Base-by-base conservation (phyloP, 73 alveolate species). In the Urostyla sp. region DNA sequence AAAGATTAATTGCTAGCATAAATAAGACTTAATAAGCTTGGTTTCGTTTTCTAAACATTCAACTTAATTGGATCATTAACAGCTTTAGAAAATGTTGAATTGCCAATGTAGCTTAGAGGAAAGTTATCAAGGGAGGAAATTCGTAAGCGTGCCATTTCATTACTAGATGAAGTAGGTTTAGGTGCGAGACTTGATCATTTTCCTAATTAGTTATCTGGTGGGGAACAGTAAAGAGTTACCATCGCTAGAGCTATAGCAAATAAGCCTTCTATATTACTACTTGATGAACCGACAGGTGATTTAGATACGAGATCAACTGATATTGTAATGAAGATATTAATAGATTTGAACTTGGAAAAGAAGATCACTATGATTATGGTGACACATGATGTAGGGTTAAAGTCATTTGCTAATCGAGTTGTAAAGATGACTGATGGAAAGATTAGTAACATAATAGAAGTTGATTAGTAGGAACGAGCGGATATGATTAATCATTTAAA, bases 281-380 rank as follows among this genome's bases (percentile, higher is more conserved):
- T 96, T 40, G 99, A 96, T 91, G 99, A 96, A 74, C 99, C 99
- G 1, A 96, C 99, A 27, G 99, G 99, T 38, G 99, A 96, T 91
- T 78, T 96, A 24, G 99, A 96, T 87, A 96, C 99, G 15, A 85
- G 94, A 45, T 90, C 90, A 73, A 92, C 99, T 0, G 98, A 96
- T 67, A 87, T 95, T 27, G 98, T 96, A 0, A 93, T 96, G 99
- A 90, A 95, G 63, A 86, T 94, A 40, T 84, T 96, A 0, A 26
- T 93, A 61, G 98, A 96, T 75, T 80, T 96, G 88, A 91, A 94
- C 84, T 67, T 73, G 48, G 45, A 93, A 36, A 85, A 95, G 59
- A 92, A 90, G 34, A 95, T 95, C 34, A 96, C 98, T 11, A 94
- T 89, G 93, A 89, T 96, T 21, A 96, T 96, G 99, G 99, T 96